phyloP scores from a whole-genome alignment of 2,329 filamentous ascomycete species.

The Corynespora cassiicola region DNA sequence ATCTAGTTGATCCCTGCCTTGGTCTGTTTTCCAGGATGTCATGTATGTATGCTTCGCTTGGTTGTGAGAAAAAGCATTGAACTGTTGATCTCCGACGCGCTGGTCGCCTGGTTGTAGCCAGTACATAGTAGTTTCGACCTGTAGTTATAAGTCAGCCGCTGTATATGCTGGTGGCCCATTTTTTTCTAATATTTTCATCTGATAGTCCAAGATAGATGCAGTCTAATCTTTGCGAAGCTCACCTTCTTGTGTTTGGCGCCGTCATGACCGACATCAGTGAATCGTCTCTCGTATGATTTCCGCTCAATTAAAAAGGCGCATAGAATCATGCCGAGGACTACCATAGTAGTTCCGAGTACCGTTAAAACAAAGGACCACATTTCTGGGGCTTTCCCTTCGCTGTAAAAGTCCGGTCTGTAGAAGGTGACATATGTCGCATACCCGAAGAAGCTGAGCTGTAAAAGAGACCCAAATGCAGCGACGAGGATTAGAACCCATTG shows the following conservation, averaged over 20 bases:
- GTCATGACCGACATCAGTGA: constrained; percentile 11
- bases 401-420: too few species aligned
- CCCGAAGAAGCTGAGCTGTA: too few species aligned
- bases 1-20: too few species aligned
- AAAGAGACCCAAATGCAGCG: constrained; percentile 20
- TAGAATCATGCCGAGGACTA: constrained; percentile 33
- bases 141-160: too few species aligned
- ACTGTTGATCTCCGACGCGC: constrained; percentile 46
- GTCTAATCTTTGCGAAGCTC: too few species aligned
- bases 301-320: constrained; percentile 44
- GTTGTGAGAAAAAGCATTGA: constrained; percentile 38
- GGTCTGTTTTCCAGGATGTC: not conserved
- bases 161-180: too few species aligned
- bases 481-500: not conserved
- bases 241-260: too few species aligned
- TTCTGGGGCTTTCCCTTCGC: constrained; percentile 36
- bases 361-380: constrained; percentile 26
- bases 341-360: constrained; percentile 37
- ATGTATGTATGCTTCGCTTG: constrained; percentile 1
- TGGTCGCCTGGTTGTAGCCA: constrained; percentile 50
- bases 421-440: too few species aligned
- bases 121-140: constrained; percentile 35
- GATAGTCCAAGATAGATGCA: too few species aligned
- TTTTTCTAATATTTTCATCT: too few species aligned
- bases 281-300: constrained; percentile 24